phyloP scores from a whole-genome alignment of 2,329 filamentous ascomycete genomes.

The Sphaerulina vaccinii region DNA sequence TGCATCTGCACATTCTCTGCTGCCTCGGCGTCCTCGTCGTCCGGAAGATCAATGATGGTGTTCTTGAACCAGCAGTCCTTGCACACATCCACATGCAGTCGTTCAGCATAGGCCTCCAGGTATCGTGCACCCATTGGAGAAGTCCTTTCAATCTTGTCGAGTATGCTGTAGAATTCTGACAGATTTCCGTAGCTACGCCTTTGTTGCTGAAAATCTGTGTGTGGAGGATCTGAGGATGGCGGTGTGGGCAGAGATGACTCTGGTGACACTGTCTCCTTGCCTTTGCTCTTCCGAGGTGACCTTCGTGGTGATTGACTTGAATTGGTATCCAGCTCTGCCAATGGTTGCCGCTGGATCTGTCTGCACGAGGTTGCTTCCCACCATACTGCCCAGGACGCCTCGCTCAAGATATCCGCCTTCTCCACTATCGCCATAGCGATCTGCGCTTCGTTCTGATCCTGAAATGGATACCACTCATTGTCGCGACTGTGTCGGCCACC shows the following conservation, averaged over 20 bases:
- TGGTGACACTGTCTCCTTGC: neutral
- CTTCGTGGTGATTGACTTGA: constrained; percentile 8
- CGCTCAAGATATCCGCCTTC: constrained; percentile 21
- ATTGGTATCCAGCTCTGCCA: constrained; percentile 12
- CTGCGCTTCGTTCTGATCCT: constrained; percentile 17
- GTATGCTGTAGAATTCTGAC: constrained; percentile 22
- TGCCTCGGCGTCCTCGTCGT: neutral
- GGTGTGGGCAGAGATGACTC: constrained; percentile 8
- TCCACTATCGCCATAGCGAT: constrained; percentile 21
- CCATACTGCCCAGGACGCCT: constrained; percentile 19
- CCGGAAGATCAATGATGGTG: constrained; percentile 9
- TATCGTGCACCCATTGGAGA: constrained; percentile 21
- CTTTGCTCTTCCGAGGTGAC: constrained; percentile 12
- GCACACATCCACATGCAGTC: constrained; percentile 21
- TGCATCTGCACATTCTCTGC: neutral
- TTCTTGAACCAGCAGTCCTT: constrained; percentile 24
- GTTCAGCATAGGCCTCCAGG: constrained; percentile 26
- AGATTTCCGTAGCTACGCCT: constrained; percentile 17
- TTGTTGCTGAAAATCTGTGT: neutral
- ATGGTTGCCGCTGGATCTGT: neutral
- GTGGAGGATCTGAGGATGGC: neutral
- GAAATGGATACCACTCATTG: constrained; percentile 22
- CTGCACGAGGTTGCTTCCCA: neutral
- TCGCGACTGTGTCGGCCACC: constrained; percentile 19
- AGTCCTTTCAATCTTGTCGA: constrained; percentile 27